Evolutionary conservation across 352 stramenopile genomes (phyloP).

Genomic region (Lagenidium giganteum): DNA sequence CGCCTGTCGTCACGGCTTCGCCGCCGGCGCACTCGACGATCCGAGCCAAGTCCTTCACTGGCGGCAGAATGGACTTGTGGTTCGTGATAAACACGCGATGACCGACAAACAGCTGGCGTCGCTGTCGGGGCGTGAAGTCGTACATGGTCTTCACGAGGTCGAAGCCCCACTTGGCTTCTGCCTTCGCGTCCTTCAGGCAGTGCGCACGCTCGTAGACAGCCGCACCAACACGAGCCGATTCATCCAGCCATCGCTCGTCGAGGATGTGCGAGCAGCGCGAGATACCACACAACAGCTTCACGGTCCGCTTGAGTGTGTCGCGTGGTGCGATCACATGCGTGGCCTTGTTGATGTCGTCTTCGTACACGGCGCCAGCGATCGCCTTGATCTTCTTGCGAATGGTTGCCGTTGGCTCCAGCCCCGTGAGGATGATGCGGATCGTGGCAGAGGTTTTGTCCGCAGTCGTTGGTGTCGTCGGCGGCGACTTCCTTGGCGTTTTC

Average conservation of each 20-base stretch:
- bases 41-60: slow-evolving; percentile 28
- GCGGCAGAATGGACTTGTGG: slow-evolving; percentile 36
- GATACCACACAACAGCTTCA: slow-evolving; percentile 57
- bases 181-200: slow-evolving; percentile 34
- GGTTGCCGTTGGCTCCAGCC: slow-evolving; percentile 32
- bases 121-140: slow-evolving; percentile 13
- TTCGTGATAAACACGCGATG: slow-evolving; percentile 38
- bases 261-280: slow-evolving; percentile 45
- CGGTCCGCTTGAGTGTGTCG: slow-evolving; percentile 50
- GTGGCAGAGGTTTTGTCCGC: neutral
- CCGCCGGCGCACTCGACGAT: slow-evolving; percentile 36
- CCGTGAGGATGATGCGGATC: slow-evolving; percentile 54
- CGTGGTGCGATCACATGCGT: slow-evolving; percentile 49
- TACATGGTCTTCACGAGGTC: slow-evolving; percentile 46
- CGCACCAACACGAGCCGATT: slow-evolving; percentile 23
- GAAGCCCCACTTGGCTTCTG: slow-evolving; percentile 45
- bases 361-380: slow-evolving; percentile 31
- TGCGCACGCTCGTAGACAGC: slow-evolving; percentile 20
- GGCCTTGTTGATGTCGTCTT: slow-evolving; percentile 40
- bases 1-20: slow-evolving; percentile 11
- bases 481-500: too few species aligned
- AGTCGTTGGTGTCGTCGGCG: neutral
- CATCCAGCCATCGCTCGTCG: slow-evolving; percentile 39
- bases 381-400: slow-evolving; percentile 35
- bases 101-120: slow-evolving; percentile 23